Conservation (phyloP, 1,284 basidiomycete genomes). For the Cryptococcus wingfieldii region DNA sequence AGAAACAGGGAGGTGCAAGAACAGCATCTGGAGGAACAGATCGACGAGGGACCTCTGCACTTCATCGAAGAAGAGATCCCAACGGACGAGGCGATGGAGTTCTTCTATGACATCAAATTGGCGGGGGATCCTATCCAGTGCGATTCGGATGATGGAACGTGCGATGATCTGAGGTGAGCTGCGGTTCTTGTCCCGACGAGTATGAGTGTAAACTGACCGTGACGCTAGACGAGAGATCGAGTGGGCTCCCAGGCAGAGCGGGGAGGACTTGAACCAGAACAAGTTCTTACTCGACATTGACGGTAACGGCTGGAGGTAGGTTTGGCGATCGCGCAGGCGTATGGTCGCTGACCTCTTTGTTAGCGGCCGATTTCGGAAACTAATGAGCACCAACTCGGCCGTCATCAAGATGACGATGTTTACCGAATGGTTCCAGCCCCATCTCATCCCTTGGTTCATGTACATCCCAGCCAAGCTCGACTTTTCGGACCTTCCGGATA, state of each 20-base stretch:
- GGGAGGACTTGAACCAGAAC: conserved; percentile 38
- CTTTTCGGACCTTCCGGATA: conserved; percentile 45
- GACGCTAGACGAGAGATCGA: conserved; percentile 32
- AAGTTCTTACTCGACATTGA: conserved; percentile 53
- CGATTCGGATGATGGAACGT: conserved; percentile 41
- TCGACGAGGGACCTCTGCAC: conserved; percentile 24
- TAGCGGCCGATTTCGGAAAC: conserved; percentile 41
- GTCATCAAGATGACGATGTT: conserved; percentile 52
- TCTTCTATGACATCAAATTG: conserved; percentile 45
- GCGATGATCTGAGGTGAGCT: conserved; percentile 30
- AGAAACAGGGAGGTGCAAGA: conserved; percentile 42
- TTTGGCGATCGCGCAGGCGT: background rate
- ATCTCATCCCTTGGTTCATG: conserved; percentile 49
- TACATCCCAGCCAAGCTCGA: conserved; percentile 47
- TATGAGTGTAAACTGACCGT: background rate
- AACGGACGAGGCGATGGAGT: conserved; percentile 20
- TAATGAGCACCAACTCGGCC: conserved; percentile 50
- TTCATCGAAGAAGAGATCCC: conserved; percentile 17
- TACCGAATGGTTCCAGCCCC: conserved; percentile 47
- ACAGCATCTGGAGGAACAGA: conserved; percentile 44
- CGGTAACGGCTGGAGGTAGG: conserved; percentile 51
- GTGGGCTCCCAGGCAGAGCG: conserved; percentile 32
- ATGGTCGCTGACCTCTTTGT: background rate
- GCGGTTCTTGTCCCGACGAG: background rate
- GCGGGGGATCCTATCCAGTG: conserved; percentile 43